Conservation (phyloP, 2,329 filamentous ascomycete genomes). For the Plenodomus lindquistii region DNA sequence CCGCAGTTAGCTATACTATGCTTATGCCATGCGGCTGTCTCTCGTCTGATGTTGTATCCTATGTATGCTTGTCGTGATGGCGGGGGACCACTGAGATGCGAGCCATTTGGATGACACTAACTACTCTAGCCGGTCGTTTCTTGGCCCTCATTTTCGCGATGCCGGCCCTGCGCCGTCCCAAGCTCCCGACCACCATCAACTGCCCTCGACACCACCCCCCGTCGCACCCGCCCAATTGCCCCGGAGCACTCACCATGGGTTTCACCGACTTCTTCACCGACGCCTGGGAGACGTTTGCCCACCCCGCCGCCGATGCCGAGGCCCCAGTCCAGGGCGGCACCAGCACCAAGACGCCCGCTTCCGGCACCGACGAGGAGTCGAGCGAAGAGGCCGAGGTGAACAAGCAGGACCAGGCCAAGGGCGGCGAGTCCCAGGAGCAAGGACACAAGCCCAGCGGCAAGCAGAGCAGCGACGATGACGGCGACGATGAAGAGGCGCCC, state of each 20-base stretch:
- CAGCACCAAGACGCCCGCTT: conserved; percentile 43
- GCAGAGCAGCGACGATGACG: conserved; percentile 26
- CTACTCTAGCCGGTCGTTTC: conserved; percentile 10
- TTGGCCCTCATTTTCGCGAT: conserved; percentile 30
- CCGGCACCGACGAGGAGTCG: conserved; percentile 50
- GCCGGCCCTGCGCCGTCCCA: conserved; percentile 20
- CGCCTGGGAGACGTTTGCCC: conserved; percentile 66
- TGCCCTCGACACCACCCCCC: conserved; percentile 22
- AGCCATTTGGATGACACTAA: conserved; percentile 27
- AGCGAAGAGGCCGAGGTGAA: conserved; percentile 48
- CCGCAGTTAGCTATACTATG: conserved; percentile 34
- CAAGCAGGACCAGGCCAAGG: conserved; percentile 46
- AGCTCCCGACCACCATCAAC: conserved; percentile 25
- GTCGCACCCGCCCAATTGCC: conserved; percentile 35
- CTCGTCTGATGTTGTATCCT: neutral
- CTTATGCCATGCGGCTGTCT: no score
- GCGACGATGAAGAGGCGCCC: conserved; percentile 56
- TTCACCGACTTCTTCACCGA: conserved; percentile 67
- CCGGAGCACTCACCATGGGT: conserved; percentile 56
- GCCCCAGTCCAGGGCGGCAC: conserved; percentile 45
- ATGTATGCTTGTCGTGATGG: no score
- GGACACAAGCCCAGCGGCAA: conserved; percentile 54
- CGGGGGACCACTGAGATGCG: conserved; percentile 23
- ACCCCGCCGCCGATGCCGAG: conserved; percentile 50
- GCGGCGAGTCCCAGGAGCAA: conserved; percentile 48